Base-by-base conservation (phyloP, 108 stramenopile species). In the Aurantiochytrium sp. region DNA sequence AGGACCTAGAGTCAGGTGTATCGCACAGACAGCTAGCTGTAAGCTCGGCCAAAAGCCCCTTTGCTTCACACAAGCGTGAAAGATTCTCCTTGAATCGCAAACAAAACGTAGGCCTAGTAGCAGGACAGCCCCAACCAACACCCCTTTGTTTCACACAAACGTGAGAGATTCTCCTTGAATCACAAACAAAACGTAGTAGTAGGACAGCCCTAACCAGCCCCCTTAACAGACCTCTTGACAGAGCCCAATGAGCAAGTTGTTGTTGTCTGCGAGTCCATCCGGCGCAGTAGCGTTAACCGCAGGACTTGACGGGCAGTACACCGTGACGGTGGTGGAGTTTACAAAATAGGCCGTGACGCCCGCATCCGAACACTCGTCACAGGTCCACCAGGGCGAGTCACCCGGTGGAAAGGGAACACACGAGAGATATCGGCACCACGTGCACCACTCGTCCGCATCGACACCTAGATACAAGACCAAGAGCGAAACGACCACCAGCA, bases 401-500 rank as follows among this genome's bases (percentile, higher is more conserved):
- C 28, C 28, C n/a, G 76, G 76, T 25, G 76, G 76, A 3, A 83
- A 83, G 16, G 76, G 76, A 35, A 53, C 76, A 23, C 76, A 83
- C n/a, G 76, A 83, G 6, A 83, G 51, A 23, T 83, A 83, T 6
- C 51, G 19, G 76, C 76, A 83, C 76, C 76, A 83, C 76, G 76
- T 25, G 5, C 76, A 83, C 76, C 76, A 83, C 76, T 83, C 76
- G 1, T 47, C 45, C 10, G 76, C 18, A 25, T 53, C 76, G 25
- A 83, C 76, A 6, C 76, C 76, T 45, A 83, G 23, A 35, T 83
- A 83, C n/a, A 83, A 28, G 2, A 83, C 51, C 6, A 83, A 53
- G 45, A 83, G 51, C 2, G 76, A 47, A 53, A 53, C 3, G 6
- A 53, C 51, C 2, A 83, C 28, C 76, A 83, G 45, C 49, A 83